phyloP scores from a whole-genome alignment of 164 flowering plant species.

The Berberis thunbergii region DNA sequence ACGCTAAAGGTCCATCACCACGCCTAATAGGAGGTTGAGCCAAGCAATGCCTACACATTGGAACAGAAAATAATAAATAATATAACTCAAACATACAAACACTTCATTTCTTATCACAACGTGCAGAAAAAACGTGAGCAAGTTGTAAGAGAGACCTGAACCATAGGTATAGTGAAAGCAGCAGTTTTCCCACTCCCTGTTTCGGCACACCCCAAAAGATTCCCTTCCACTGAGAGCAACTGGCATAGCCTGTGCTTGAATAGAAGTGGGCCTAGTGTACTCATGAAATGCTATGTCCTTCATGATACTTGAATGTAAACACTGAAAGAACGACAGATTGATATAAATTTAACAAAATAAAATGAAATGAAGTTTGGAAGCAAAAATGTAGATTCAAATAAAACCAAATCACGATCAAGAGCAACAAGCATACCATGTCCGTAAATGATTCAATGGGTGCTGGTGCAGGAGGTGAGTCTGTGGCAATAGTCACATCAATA shows the following conservation, averaged over 20 bases:
- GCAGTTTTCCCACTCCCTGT: slow-evolving; percentile 76
- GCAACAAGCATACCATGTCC: slow-evolving; percentile 37
- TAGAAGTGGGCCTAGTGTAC: slow-evolving; percentile 51
- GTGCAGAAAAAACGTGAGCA: not conserved
- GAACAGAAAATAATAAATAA: not conserved
- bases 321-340: slow-evolving; percentile 17
- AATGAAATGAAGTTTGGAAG: too few species aligned
- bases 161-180: slow-evolving; percentile 60
- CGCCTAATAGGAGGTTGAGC: slow-evolving; percentile 43
- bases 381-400: too few species aligned
- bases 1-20: slow-evolving; percentile 56
- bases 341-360: not conserved
- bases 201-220: slow-evolving; percentile 60
- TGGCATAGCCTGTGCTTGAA: slow-evolving; percentile 65
- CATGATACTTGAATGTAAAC: slow-evolving; percentile 45
- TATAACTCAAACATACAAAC: too few species aligned
- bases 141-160: slow-evolving; percentile 28
- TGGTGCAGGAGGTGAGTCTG: slow-evolving; percentile 40
- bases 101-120: too few species aligned
- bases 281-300: slow-evolving; percentile 48
- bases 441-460: slow-evolving; percentile 52
- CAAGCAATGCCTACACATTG: slow-evolving; percentile 43
- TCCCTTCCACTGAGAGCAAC: slow-evolving; percentile 57
- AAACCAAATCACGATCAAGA: not conserved
- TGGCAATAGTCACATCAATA: slow-evolving; percentile 41